Evolutionary conservation across 2,329 filamentous ascomycete genomes (phyloP), one percentile per base, ranked within the genome.

Genomic region (Cadophora luteo-olivacea): DNA sequence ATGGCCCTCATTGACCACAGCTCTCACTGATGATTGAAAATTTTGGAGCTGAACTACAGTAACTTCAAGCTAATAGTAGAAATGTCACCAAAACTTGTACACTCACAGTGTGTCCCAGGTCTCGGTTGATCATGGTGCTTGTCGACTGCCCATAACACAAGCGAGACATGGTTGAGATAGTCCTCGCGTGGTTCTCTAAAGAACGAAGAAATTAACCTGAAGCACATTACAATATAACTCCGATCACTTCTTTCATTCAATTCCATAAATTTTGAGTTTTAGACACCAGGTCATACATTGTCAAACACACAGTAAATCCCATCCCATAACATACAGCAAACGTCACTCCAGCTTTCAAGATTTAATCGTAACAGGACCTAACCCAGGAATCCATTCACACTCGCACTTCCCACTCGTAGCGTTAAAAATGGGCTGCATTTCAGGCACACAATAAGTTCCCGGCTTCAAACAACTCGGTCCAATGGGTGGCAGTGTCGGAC

Each of bases 321-420:
- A 24, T 38, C 1, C 16, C 19, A 11, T 24, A 12, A 33, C 19
- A 38, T 38, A 24, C 55, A 12, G 5, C 11, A 33, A 22, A 38
- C n/a, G 19, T 25, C n/a, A 25, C 5, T 12, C 22, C 5, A 60
- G 9, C 16, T 22, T 38, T 58, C 55, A 60, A 49, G 25, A 41
- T 7, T n/a, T 54, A 29, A 49, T 67, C 38, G 51, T 51, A 48
- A 52, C 51, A 5, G 66, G 51, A 16, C 63, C 67, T 41, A 69
- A 57, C 29, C 61, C 64, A 32, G 25, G 54, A 22, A 68, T 69
- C 70, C 64, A 66, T 41, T 62, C 41, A 52, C 65, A 72, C 16
- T 64, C 65, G 16, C 69, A 71, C 1, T 45, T 16, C 11, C 45
- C 64, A 22, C 36, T 67, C 22, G 48, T 63, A 19, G 54, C 33